Conservation (phyloP, 129 eudicot genomes). For the Cynara cardunculus region DNA sequence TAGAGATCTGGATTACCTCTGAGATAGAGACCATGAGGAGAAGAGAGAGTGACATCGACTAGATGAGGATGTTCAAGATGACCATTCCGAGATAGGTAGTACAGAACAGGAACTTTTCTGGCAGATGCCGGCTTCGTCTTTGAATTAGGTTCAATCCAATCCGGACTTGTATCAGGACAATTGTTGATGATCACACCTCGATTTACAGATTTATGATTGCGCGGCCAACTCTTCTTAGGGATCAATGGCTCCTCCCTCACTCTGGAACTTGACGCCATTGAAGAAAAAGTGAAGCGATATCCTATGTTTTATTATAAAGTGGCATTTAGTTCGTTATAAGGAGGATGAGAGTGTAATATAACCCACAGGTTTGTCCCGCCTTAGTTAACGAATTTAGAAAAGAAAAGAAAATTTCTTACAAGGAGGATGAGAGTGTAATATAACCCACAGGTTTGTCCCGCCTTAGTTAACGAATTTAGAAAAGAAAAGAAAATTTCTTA, state of each 20-base stretch:
- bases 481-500: neutral
- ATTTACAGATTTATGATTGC: neutral
- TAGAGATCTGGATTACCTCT: slow-evolving; percentile 35
- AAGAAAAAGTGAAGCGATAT: neutral
- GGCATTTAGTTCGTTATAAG: neutral
- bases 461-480: neutral
- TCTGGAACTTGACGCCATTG: slow-evolving; percentile 35
- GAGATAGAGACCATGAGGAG: slow-evolving; percentile 45
- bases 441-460: neutral
- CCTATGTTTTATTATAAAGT: neutral
- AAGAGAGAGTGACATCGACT: slow-evolving; percentile 53
- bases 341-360: neutral
- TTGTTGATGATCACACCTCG: slow-evolving; percentile 1
- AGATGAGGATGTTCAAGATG: slow-evolving; percentile 83
- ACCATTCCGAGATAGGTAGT: slow-evolving; percentile 55
- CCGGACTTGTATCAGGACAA: slow-evolving; percentile 2
- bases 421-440: neutral
- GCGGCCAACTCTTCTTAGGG: slow-evolving; percentile 16
- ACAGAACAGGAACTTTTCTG: slow-evolving; percentile 47
- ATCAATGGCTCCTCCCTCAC: slow-evolving; percentile 31
- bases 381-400: neutral
- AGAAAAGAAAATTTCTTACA: neutral
- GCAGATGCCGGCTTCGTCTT: neutral
- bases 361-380: neutral
- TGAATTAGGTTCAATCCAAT: slow-evolving; percentile 6